These are phyloP conservation scores for Chrysosporium queenslandicum DNA, from an alignment of 2,329 filamentous ascomycete species.

Conservation along the genomic window DNA sequence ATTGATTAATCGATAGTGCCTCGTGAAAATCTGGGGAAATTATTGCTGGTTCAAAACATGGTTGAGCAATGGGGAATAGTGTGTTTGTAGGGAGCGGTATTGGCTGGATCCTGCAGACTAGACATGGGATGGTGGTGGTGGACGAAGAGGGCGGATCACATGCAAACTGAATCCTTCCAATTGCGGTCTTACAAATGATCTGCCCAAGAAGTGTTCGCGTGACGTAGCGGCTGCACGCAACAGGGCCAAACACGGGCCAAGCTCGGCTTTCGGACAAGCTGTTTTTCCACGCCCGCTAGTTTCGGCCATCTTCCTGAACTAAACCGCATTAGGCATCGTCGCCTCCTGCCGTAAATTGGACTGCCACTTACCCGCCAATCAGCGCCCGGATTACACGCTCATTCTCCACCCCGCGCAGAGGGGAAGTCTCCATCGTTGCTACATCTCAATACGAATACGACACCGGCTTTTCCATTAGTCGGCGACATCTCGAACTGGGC, in stretches of 20 bases:
- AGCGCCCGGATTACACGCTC: neutral
- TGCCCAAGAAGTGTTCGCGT: conserved; percentile 8
- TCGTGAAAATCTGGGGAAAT: conserved; percentile 11
- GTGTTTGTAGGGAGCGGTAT: neutral
- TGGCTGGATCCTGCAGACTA: conserved; percentile 12
- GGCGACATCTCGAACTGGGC: neutral
- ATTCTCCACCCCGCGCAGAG: neutral
- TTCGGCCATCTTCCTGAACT: neutral
- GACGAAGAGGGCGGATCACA: conserved; percentile 9
- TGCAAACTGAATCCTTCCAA: conserved; percentile 5
- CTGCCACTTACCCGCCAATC: neutral
- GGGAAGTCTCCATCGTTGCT: neutral
- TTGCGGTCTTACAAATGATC: neutral
- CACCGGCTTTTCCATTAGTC: neutral
- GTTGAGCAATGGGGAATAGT: conserved; percentile 6
- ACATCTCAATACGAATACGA: conserved; percentile 8
- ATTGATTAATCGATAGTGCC: neutral
- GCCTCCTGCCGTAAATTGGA: conserved; percentile 3
- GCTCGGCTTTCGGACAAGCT: neutral
- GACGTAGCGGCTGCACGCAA: conserved; percentile 7
- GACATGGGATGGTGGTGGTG: neutral
- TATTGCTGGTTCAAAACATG: conserved; percentile 11
- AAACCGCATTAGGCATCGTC: neutral
- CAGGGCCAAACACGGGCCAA: neutral
- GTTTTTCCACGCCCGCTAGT: neutral